Evolutionary conservation across 108 stramenopile genomes (phyloP).

Genomic region (Skeletonema marinoi): DNA sequence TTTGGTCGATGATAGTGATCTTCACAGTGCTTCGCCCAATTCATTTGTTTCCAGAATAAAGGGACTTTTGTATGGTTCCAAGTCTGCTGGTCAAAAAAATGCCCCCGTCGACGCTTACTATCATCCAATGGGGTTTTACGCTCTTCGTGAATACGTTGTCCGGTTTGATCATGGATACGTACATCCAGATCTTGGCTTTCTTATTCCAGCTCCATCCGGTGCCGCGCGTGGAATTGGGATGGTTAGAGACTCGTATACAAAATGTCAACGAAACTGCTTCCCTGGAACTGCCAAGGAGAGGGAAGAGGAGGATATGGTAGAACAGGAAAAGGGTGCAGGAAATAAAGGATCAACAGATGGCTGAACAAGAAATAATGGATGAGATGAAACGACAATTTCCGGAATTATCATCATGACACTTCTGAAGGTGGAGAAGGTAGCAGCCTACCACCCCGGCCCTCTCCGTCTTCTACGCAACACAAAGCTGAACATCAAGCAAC

Average conservation of each 20-base stretch:
- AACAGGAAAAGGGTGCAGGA: slow-evolving; percentile 5
- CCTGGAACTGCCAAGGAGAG: slow-evolving; percentile 68
- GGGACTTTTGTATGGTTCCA: slow-evolving; percentile 8
- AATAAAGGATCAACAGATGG: slow-evolving; percentile 1
- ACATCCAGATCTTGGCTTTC: slow-evolving; percentile 83
- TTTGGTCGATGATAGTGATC: not conserved
- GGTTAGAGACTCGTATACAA: slow-evolving; percentile 63
- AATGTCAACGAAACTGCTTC: slow-evolving; percentile 69
- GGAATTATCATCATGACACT: not conserved
- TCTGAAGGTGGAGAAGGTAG: not conserved
- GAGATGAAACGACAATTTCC: slow-evolving; percentile 33
- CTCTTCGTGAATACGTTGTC: slow-evolving; percentile 71
- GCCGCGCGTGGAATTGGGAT: slow-evolving; percentile 80
- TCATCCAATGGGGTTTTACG: slow-evolving; percentile 70
- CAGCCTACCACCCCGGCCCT: not conserved
- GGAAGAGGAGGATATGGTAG: slow-evolving; percentile 4
- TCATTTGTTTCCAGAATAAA: not conserved
- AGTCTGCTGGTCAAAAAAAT: not conserved
- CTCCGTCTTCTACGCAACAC: not conserved
- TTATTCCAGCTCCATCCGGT: slow-evolving; percentile 74
- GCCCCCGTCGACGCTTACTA: slow-evolving; percentile 26
- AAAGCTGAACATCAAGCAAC: slow-evolving; percentile 13
- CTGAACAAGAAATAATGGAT: slow-evolving; percentile 24
- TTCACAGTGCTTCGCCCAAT: not conserved
- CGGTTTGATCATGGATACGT: slow-evolving; percentile 78